Evolutionary conservation across 2,329 filamentous ascomycete species (phyloP), one percentile per base, ranked within the genome.

Genomic region (Massarina eburnea): DNA sequence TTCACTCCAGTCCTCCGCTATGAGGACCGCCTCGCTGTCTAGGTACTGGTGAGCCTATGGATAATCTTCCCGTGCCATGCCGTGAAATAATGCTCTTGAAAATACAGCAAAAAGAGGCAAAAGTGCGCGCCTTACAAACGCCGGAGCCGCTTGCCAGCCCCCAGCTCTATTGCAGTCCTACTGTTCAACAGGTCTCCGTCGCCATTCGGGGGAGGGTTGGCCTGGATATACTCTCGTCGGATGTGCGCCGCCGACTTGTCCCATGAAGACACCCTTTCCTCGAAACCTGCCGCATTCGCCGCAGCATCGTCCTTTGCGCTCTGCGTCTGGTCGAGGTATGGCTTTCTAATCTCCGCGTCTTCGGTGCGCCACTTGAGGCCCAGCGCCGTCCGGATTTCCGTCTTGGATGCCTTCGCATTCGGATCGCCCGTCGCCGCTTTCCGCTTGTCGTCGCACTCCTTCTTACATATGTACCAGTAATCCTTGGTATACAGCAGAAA

Each of bases 311-410:
- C 76, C 66, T 91, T 91, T 55, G 89, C 86, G 41, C 79, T 78
- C 43, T 84, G 79, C 3, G 88, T 88, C 65, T 85, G 80, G 21
- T 90, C 85, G 39, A 91, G 80, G 61, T 88, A 97, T 1, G 91
- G 91, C 63, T 80, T 79, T 62, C 86, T 89, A 57, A 84, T 80
- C 35, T 88, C 87, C 5, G 83, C 77, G 1, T 78, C 72, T 0
- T 88, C 84, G 39, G 88, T 86, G 57, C 87, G 89, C 94, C 94
- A 99, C 85, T 94, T 91, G 64, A 87, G 86, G 21, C 91, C 91
- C 8, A 94, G 82, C 66, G 91, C 89, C 40, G 85, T 82, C 26
- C 94, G 88, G 45, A 97, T 88, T 62, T 95, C 89, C 59, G 84
- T 79, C 33, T 81, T 78, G 2, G 77, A 74, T 2, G 80, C 80